Evolutionary conservation across 1,139 yeast species (phyloP), one percentile per base, ranked within the genome.

Genomic region (Geotrichum klebahnii): DNA sequence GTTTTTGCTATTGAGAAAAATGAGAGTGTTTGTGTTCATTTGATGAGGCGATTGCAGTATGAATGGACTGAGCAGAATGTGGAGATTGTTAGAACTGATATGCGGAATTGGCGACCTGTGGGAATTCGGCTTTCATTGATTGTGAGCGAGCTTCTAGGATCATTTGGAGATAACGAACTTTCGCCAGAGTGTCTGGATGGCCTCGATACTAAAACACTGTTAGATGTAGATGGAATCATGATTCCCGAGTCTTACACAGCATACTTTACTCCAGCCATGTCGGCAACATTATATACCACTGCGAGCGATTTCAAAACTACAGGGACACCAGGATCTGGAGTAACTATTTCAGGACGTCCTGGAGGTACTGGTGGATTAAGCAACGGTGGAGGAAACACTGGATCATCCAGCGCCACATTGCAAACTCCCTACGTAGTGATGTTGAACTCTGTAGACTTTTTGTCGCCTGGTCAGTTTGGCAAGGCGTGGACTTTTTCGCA

Each of bases 101-200:
- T 81, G 66, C 69, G 89, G 26, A 54, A 60, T 2, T 76, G 81
- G 76, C 53, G 63, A 16, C 73, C 71, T 10, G 52, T 54, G 1
- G 53, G 55, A 19, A 72, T 75, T 47, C 77, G 84, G 59, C 62
- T 89, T 40, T 49, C 52, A 4, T 12, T 49, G 2, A 75, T 89
- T 12, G 74, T 90, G 1, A 84, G 95, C 38, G 97, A 90, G 63
- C 70, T 90, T 28, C 66, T 90, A 24, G 97, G 97, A 2, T 86
- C 96, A 5, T 84, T 89, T 69, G 97, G 95, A 1, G 92, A 94
- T 65, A 90, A 90, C 65, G 97, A 90, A 63, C 72, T 86, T 14
- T 76, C 87, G 12, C 97, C 97, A 0, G 97, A 90, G 62, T 82
- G 94, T 52, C 67, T 76, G 20, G 72, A 69, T 46, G 67, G 67